A percentile compares a stretch with the other conserved stretches of the same genome.
These are phyloP conservation scores for Fusarium equiseti DNA, from an alignment of 2,329 filamentous ascomycete species.

Conservation along the genomic window DNA sequence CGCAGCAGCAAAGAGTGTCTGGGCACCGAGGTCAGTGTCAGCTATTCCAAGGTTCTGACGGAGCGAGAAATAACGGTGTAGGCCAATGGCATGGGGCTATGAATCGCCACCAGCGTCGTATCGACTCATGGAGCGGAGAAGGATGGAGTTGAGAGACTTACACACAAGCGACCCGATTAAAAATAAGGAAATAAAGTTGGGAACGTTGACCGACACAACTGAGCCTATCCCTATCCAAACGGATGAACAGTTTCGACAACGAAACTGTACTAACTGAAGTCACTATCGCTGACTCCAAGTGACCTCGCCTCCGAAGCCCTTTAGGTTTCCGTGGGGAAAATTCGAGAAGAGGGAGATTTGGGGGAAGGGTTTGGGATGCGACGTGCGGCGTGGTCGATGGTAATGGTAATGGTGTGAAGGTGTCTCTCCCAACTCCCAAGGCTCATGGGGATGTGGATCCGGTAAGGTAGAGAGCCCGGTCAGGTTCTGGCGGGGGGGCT, in stretches of 20 bases:
- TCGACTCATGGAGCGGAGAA: slow-evolving; percentile 35
- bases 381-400: slow-evolving; percentile 34
- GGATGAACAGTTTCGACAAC: slow-evolving; percentile 9
- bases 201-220: slow-evolving; percentile 15
- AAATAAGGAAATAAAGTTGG: slow-evolving; percentile 16
- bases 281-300: slow-evolving; percentile 28
- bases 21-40: slow-evolving; percentile 42
- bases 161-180: slow-evolving; percentile 40
- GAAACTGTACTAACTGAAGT: slow-evolving; percentile 23
- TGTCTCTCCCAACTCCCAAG: not conserved
- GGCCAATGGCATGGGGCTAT: slow-evolving; percentile 43
- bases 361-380: slow-evolving; percentile 41
- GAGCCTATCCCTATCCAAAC: slow-evolving; percentile 14
- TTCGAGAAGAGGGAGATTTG: slow-evolving; percentile 39
- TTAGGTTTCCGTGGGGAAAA: slow-evolving; percentile 24
- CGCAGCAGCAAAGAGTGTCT: slow-evolving; percentile 39
- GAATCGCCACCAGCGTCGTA: slow-evolving; percentile 50
- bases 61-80: slow-evolving; percentile 27
- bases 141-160: slow-evolving; percentile 30
- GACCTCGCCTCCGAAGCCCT: slow-evolving; percentile 31
- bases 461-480: slow-evolving; percentile 17
- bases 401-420: slow-evolving; percentile 34
- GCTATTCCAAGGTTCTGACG: slow-evolving; percentile 27
- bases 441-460: slow-evolving; percentile 33
- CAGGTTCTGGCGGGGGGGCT: slow-evolving; percentile 20